These are phyloP conservation scores for Albifimbria verrucaria DNA, from an alignment of 2,329 filamentous ascomycete species.

Conservation along the genomic window DNA sequence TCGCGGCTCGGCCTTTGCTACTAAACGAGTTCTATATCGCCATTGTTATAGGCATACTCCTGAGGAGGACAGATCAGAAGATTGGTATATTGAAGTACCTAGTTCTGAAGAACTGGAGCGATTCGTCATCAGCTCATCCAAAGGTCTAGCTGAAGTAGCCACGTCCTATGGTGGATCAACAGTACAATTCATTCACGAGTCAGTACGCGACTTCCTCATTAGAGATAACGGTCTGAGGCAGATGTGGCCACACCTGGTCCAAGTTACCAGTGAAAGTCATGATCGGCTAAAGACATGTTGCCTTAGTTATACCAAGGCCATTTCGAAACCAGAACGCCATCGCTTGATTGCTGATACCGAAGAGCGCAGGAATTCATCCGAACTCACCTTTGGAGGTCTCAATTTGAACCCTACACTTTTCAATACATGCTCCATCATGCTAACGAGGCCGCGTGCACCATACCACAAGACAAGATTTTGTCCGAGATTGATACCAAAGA, in stretches of 20 bases:
- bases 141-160: conserved; percentile 44
- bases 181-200: conserved; percentile 54
- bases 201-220: conserved; percentile 44
- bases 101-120: conserved; percentile 1
- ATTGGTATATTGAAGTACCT: neutral
- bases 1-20: conserved; percentile 37
- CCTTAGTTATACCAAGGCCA: conserved; percentile 28
- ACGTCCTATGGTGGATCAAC: conserved; percentile 13
- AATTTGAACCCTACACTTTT: neutral
- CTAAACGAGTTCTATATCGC: conserved; percentile 43
- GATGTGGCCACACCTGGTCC: conserved; percentile 28
- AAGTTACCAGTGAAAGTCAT: conserved; percentile 32
- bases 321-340: neutral
- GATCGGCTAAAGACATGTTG: conserved; percentile 44
- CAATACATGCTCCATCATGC: neutral
- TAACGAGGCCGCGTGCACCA: neutral
- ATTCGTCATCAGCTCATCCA: conserved; percentile 41
- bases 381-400: neutral
- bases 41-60: conserved; percentile 20
- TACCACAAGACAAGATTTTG: neutral
- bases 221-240: conserved; percentile 25
- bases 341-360: neutral
- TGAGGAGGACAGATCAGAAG: conserved; percentile 14
- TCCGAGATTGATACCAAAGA: neutral
- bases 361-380: neutral